Evolutionary conservation across 108 stramenopile genomes (phyloP).

Genomic region (Skeletonema potamos): DNA sequence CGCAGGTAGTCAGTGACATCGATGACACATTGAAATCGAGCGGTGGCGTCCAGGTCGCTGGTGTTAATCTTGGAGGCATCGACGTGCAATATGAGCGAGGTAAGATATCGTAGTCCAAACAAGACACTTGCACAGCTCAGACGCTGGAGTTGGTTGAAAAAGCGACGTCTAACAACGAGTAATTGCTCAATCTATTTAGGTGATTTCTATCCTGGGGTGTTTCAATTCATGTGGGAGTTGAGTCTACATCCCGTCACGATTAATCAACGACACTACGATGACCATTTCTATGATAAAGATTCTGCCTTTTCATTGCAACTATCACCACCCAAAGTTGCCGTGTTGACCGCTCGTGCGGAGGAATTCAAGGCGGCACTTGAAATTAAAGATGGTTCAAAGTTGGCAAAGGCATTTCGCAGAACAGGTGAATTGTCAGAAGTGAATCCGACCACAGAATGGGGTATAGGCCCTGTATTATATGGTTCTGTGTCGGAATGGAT

Average conservation of each 20-base stretch:
- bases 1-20: constrained; percentile 73
- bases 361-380: constrained; percentile 94
- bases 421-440: constrained; percentile 76
- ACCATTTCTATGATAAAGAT: constrained; percentile 7
- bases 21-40: constrained; percentile 94
- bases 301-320: background rate
- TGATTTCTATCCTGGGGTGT: constrained; percentile 93
- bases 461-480: constrained; percentile 92
- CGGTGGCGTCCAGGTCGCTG: constrained; percentile 86
- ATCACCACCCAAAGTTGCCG: constrained; percentile 87
- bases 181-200: too few species aligned
- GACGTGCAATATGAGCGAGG: constrained; percentile 92
- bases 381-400: constrained; percentile 78
- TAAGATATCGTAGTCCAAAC: too few species aligned
- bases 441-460: constrained; percentile 68
- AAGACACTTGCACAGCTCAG: too few species aligned
- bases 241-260: constrained; percentile 51
- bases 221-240: constrained; percentile 92
- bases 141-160: too few species aligned
- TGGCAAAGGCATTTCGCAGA: constrained; percentile 72
- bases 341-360: constrained; percentile 90
- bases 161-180: too few species aligned
- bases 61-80: constrained; percentile 88
- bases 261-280: constrained; percentile 30
- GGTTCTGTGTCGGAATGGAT: constrained; percentile 96